Percentiles rank a stretch among this genome's conserved stretches.
Evolutionary conservation across 2,329 filamentous ascomycete genomes (phyloP).

Genomic region (Pseudogymnoascus sp.): DNA sequence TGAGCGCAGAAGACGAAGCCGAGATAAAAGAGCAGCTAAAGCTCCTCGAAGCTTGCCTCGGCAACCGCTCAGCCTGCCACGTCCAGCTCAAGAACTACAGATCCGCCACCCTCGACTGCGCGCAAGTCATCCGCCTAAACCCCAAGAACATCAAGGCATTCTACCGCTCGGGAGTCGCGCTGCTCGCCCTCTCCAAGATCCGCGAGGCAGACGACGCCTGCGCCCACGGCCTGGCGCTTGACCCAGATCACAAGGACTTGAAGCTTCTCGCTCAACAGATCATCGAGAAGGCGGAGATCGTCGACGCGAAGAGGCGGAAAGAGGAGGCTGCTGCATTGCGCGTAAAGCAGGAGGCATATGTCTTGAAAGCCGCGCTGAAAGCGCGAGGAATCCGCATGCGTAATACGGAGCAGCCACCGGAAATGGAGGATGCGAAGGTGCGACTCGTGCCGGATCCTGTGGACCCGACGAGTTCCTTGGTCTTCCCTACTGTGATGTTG

Average conservation of each 20-base stretch:
- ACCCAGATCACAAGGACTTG: slow-evolving; percentile 61
- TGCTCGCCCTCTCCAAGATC: slow-evolving; percentile 71
- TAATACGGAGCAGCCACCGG: slow-evolving; percentile 62
- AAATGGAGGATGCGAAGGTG: slow-evolving; percentile 77
- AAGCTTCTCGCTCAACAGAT: slow-evolving; percentile 56
- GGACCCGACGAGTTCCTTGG: slow-evolving; percentile 62
- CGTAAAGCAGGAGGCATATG: slow-evolving; percentile 46
- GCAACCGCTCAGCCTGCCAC: slow-evolving; percentile 86
- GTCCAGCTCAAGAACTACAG: slow-evolving; percentile 84
- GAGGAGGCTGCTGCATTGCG: slow-evolving; percentile 49
- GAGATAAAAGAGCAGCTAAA: slow-evolving; percentile 43
- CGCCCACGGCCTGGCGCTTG: slow-evolving; percentile 63
- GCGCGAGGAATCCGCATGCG: slow-evolving; percentile 64
- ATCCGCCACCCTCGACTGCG: slow-evolving; percentile 77
- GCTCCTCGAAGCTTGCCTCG: slow-evolving; percentile 67
- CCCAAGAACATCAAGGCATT: slow-evolving; percentile 78
- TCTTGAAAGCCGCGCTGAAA: slow-evolving; percentile 57
- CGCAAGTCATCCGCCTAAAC: slow-evolving; percentile 69
- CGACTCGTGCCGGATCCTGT: slow-evolving; percentile 62
- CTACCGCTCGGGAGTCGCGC: slow-evolving; percentile 74
- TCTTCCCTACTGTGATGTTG: slow-evolving; percentile 72
- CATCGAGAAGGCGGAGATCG: slow-evolving; percentile 44
- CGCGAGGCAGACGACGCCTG: slow-evolving; percentile 75
- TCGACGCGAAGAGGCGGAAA: slow-evolving; percentile 47
- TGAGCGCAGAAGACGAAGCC: slow-evolving; percentile 31